Base-by-base conservation (phyloP, 1,284 basidiomycete species). In the Earliella scabrosa region DNA sequence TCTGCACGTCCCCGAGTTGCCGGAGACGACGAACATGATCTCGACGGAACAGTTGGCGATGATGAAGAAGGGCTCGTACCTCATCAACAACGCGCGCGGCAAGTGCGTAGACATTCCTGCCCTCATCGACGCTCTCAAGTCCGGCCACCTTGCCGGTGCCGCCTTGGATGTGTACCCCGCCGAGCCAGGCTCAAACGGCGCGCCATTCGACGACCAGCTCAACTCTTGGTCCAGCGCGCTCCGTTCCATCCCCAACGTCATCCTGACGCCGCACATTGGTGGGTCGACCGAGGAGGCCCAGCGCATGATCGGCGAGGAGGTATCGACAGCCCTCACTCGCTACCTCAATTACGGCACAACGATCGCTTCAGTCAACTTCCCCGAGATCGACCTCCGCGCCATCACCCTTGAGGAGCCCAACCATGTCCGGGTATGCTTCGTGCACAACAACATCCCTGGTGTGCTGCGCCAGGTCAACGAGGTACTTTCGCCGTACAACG, bases 261-360 rank as follows among this genome's bases (percentile, higher is more conserved):
- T 98, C 71, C 88, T 98, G 65, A 98, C 96, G 0, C 97, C 97
- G 18, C 97, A 99, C 73, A 98, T 99, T 66, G 97, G 97, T 59
- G 97, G 97, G 41, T 98, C 95, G 39, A 99, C 97, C 11, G 97
- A 99, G 74, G 97, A 99, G 75, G 97, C 97, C 3, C 97, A 99
- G 75, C 85, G 88, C 46, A 95, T 97, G 85, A 99, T 99, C 64
- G 97, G 97, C 29, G 89, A 93, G 62, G 97, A 99, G 75, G 97
- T 99, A 40, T 87, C 93, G 13, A 82, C 83, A 39, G 88, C 95
- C 2, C 77, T 99, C 50, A 82, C 84, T 32, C 89, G 95, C 58
- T 99, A 98, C 77, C 87, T 99, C 71, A 93, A 90, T 77, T 95
- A 89, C 71, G 97, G 97, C 52, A 90, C 93, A 18, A 92, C 93